Conservation (phyloP, 768 basidiomycete genomes). For the Psilocybe sp. region DNA sequence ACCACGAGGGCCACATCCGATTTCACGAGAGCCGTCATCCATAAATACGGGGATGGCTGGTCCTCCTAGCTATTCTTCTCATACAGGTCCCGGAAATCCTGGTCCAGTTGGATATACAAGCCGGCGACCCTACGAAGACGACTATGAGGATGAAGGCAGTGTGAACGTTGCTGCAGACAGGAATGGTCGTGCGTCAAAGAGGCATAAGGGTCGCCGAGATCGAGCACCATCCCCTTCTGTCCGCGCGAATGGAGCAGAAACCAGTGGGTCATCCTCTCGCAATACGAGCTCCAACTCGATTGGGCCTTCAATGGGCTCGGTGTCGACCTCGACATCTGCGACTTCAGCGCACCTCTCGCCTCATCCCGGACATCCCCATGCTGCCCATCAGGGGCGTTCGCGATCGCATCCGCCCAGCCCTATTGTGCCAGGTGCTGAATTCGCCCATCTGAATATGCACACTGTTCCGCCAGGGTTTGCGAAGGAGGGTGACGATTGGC, state of each 20-base stretch:
- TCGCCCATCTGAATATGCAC: slow-evolving; percentile 41
- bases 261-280: too few species aligned
- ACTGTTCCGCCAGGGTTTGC: slow-evolving; percentile 49
- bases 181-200: slow-evolving; percentile 50
- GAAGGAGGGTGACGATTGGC: slow-evolving; percentile 82
- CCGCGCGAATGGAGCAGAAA: background rate
- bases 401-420: slow-evolving; percentile 14
- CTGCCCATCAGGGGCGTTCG: background rate
- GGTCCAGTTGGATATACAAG: background rate
- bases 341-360: too few species aligned
- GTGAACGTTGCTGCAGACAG: slow-evolving; percentile 14
- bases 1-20: too few species aligned
- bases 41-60: background rate
- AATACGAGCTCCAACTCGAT: too few species aligned
- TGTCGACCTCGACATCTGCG: too few species aligned
- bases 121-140: slow-evolving; percentile 13
- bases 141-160: slow-evolving; percentile 8
- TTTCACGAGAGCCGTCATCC: too few species aligned
- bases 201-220: slow-evolving; percentile 45
- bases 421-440: slow-evolving; percentile 8
- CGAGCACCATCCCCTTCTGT: slow-evolving; percentile 17
- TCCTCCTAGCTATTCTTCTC: background rate
- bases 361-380: too few species aligned
- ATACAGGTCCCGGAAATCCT: slow-evolving; percentile 5
- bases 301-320: too few species aligned